These are phyloP conservation scores for Xerocomus brunneocitrinus DNA, from an alignment of 768 basidiomycete species.

Conservation along the genomic window DNA sequence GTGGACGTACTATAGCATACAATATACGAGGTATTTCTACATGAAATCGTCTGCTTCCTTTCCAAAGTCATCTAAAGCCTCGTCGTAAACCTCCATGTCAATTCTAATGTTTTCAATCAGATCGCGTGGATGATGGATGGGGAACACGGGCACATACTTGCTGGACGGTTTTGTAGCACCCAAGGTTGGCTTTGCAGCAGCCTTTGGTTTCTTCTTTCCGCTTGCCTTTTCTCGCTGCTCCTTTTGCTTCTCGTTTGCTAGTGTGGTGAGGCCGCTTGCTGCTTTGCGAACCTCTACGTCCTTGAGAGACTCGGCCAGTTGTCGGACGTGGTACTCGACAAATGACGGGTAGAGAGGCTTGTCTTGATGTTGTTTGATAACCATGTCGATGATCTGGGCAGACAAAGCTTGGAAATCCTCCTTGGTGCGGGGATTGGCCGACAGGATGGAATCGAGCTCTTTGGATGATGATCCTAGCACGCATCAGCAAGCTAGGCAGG, in stretches of 20 bases:
- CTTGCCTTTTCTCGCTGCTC: conserved; percentile 80
- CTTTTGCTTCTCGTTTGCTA: conserved; percentile 95
- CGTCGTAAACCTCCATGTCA: conserved; percentile 81
- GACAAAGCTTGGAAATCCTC: conserved; percentile 82
- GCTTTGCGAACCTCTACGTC: conserved; percentile 92
- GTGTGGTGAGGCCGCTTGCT: conserved; percentile 74
- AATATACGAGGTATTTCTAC: conserved; percentile 44
- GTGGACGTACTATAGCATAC: conserved; percentile 12
- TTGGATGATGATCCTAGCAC: conserved; percentile 57
- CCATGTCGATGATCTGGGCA: conserved; percentile 60
- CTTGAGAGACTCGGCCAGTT: conserved; percentile 70
- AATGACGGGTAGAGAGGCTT: conserved; percentile 84
- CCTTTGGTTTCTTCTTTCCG: conserved; percentile 87
- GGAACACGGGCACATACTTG: conserved; percentile 41
- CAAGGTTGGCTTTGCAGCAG: conserved; percentile 64
- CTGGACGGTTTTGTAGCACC: conserved; percentile 65
- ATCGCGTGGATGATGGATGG: neutral
- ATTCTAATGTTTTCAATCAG: conserved; percentile 42
- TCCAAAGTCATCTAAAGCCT: conserved; percentile 87
- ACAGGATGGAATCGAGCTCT: conserved; percentile 68
- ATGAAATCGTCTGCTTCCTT: conserved; percentile 80
- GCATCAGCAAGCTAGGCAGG: neutral
- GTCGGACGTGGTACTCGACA: conserved; percentile 77
- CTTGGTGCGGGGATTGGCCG: conserved; percentile 80
- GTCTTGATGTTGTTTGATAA: conserved; percentile 74